Evolutionary conservation across 108 stramenopile genomes (phyloP).

Genomic region (Cyclotella choctawhatcheeana): DNA sequence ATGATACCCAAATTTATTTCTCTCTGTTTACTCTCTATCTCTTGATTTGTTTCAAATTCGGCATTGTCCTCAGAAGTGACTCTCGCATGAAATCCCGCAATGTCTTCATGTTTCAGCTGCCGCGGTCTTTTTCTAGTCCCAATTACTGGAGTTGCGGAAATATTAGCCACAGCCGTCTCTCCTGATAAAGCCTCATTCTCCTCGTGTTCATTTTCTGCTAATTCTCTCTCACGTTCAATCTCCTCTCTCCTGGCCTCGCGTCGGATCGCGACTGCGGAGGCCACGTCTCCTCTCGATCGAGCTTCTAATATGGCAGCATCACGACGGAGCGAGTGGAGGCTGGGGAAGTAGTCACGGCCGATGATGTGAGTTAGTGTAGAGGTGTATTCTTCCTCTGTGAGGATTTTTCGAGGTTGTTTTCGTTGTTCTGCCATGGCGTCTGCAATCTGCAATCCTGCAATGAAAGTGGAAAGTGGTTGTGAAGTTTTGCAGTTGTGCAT

Average conservation of each 20-base stretch:
- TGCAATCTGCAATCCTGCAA: neutral
- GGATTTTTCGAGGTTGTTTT: slow-evolving; percentile 61
- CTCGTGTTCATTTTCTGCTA: slow-evolving; percentile 37
- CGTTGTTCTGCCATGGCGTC: slow-evolving; percentile 6
- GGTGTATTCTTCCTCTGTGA: slow-evolving; percentile 82
- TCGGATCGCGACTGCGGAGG: slow-evolving; percentile 71
- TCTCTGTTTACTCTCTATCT: slow-evolving; percentile 55
- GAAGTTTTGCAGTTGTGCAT: too few species aligned
- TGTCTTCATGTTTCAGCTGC: slow-evolving; percentile 62
- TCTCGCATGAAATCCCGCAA: slow-evolving; percentile 80
- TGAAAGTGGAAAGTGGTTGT: too few species aligned
- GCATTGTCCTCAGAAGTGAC: slow-evolving; percentile 86
- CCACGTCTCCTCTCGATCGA: slow-evolving; percentile 61
- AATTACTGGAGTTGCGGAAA: neutral
- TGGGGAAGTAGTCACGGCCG: slow-evolving; percentile 76
- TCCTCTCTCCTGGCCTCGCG: slow-evolving; percentile 59
- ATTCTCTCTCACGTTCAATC: slow-evolving; percentile 51
- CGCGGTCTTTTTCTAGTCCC: slow-evolving; percentile 50
- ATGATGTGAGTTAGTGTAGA: slow-evolving; percentile 70
- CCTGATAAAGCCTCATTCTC: slow-evolving; percentile 11
- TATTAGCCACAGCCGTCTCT: neutral
- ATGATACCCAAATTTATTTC: slow-evolving; percentile 39
- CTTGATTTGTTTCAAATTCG: slow-evolving; percentile 74
- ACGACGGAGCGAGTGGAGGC: slow-evolving; percentile 50
- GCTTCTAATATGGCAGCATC: slow-evolving; percentile 64